Evolutionary conservation across 768 basidiomycete genomes (phyloP), one percentile per base, ranked within the genome.

Genomic region (Leucocoprinus birnbaumii): DNA sequence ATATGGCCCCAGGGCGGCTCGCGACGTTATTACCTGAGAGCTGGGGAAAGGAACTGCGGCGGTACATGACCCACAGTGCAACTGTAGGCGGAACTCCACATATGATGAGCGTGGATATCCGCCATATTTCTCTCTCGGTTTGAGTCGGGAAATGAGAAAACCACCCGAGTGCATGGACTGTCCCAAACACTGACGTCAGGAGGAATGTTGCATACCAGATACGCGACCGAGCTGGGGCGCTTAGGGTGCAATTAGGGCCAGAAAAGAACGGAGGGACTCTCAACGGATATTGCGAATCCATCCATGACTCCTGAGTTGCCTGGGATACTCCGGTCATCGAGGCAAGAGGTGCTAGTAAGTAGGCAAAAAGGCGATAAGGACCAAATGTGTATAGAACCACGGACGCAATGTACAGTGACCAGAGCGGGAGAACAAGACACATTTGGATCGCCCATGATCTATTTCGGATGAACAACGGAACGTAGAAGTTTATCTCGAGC

Each of bases 91-190:
- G 44, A n/a, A 57, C 40, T 3, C 42, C 34, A 34, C 38, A 46
- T 6, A 47, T 46, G 18, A 19, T 9, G 22, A 55, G 26, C 3
- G 42, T 47, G 3, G 56, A 49, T 10, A 51, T 49, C 16, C 49
- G 41, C 56, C 61, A 62, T 4, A 63, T 21, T 16, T 35, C 42
- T 1, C 48, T 34, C 21, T 62, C 61, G 6, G 37, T 35, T 5
- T 37, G 2, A 2, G 61, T 48, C 2, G 61, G 51, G 24, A 64
- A 64, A 16, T 52, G 31, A 24, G 56, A 55, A 6, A 50, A 46
- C 59, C 59, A 62, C 2, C 55, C 59, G 10, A 59, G 53, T 38
- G 53, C 59, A 40, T 64, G 61, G 3, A 64, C 56, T 1, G 60
- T 56, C 1, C 63, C 63, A 41, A 62, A 65, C 1, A 61, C 45